Base-by-base conservation (phyloP, 1,139 yeast genomes). In the Suhomyces maxii region DNA sequence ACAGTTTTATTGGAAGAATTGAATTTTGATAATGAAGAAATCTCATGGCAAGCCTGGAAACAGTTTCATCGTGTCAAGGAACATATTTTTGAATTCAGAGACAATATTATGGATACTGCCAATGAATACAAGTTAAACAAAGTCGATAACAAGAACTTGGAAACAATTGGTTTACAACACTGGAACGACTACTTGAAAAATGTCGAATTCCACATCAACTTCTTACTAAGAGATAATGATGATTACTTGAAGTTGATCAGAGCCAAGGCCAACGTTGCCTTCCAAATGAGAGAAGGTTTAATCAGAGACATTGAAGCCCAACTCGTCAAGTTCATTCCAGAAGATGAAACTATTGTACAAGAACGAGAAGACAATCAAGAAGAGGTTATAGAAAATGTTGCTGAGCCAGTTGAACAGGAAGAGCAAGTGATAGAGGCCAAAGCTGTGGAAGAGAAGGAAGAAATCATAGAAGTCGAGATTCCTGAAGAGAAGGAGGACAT, bases 241-340 rank as follows among this genome's bases (percentile, higher is more conserved):
- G 85, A 84, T 52, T 86, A 83, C 60, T 69, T 89, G 55, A 82
- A 83, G 48, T 78, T 88, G 43, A 73, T 86, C 48, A 77, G 97
- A 58, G 91, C 95, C 11, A 80, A 84, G 62, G 95, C 96, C 14
- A 91, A 90, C 59, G 68, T 87, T 38, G 85, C 86, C 13, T 86
- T 87, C 64, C 97, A 89, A 67, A 69, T 73, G 50, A 80, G 95
- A 54, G 91, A 86, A 61, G 74, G 67, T 12, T 54, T 64, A 45
- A 57, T 44, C 6, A 52, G 44, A 31, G 48, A 44, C 12, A 12
- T 30, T 14, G 35, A 37, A 30, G 12, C 23, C 23, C 23, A 18
- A 18, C 3, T 18, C 3, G 23, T 6, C 23, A 18, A 18, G 23
- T 18, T 18, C 23, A 11, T 28, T 9, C n/a, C 31, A 33, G 35